Base-by-base conservation (phyloP, 148 eudicot species). In the Vaccinium macrocarpon region DNA sequence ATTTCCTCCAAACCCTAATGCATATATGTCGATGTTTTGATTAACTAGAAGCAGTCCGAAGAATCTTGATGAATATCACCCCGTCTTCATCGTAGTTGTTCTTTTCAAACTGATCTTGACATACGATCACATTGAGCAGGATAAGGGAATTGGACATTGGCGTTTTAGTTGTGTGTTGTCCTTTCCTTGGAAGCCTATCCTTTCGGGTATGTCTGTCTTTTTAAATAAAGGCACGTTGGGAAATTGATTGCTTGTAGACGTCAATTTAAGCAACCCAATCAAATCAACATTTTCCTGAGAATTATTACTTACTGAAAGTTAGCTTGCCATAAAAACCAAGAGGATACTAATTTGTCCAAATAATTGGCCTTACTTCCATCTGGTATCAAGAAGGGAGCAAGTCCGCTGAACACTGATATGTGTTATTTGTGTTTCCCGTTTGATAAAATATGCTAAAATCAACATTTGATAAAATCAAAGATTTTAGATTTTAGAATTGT, bases 141-240 rank as follows among this genome's bases (percentile, higher is more conserved):
- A 95, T 82, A 97, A 93, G 87, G 96, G 94, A 29, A 87, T 97
- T 0, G 99, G 98, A 19, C 99, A 97, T 82, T 97, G 99, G 99
- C 97, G 98, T 75, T 97, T 97, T 84, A 95, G 96, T 83, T 95
- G 99, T 81, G 83, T 93, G 78, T 82, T 97, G 91, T 90, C 95
- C 23, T 93, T 97, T 83, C 99, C 99, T 56, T 97, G 99, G 99
- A 93, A 87, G 89, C 99, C 99, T 77, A 97, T 97, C 74, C 99
- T 97, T 84, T 97, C 99, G 79, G 99, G 99, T 97, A 89, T 38
- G 83, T 76, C 42, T 71, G 78, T 21, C n/a, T 25, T 84, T 18
- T 55, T 55, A 14, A 42, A 2, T 13, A 46, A 19, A 53, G 18
- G 72, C 14, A 25, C 6, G 27, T 66, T 8, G 73, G 8, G 72